phyloP scores from a whole-genome alignment of 345 rosid genomes.

The Nasturtium officinale region DNA sequence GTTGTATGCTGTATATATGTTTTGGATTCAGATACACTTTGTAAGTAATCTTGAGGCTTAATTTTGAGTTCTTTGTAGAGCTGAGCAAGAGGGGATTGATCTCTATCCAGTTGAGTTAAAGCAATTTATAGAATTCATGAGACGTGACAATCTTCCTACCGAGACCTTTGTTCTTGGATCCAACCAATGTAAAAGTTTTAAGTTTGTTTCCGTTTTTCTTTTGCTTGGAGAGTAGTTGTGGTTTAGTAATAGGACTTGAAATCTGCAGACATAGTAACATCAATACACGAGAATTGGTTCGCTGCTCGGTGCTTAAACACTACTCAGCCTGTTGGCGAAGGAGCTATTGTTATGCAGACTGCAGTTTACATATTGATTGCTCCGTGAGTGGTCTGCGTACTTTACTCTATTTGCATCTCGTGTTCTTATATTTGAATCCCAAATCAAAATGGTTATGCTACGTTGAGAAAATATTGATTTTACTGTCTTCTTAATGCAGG shows the following conservation, averaged over 20 bases:
- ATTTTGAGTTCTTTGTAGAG: conserved; percentile 46
- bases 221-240: conserved; percentile 18
- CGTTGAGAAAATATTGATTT: neutral
- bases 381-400: conserved; percentile 51
- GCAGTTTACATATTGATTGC: conserved; percentile 65
- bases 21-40: neutral
- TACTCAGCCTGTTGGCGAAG: conserved; percentile 71
- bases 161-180: conserved; percentile 72
- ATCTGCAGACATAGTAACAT: conserved; percentile 67
- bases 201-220: neutral
- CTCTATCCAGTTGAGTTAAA: conserved; percentile 59
- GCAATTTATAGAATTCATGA: conserved; percentile 66
- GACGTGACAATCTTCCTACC: conserved; percentile 62
- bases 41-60: conserved; percentile 21
- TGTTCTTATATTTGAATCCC: no score
- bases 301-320: conserved; percentile 76
- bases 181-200: conserved; percentile 61
- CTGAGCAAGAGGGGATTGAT: conserved; percentile 73
- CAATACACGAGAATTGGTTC: conserved; percentile 80
- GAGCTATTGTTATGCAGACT: conserved; percentile 78
- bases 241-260: conserved; percentile 1
- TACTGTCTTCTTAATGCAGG: conserved; percentile 42
- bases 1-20: neutral
- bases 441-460: neutral
- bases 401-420: no score